Evolutionary conservation across 2,329 filamentous ascomycete genomes (phyloP), one percentile per base, ranked within the genome.

Genomic region (Penicillium sp.): DNA sequence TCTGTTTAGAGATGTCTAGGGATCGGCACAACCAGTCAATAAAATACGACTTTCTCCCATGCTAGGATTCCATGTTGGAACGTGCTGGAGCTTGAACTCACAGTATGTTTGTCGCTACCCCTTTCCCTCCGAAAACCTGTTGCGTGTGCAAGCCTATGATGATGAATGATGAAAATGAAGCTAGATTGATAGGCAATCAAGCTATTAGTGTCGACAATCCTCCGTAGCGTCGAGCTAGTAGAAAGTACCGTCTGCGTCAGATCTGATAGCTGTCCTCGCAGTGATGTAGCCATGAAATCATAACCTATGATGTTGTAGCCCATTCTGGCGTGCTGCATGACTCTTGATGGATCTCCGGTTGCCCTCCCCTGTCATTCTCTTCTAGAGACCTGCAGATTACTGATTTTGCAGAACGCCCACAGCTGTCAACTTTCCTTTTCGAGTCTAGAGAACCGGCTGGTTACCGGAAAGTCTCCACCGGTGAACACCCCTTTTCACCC

Each of bases 361-460:
- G n/a, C 11, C n/a, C n/a, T 5, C 29, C 16, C 31, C 31, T 11
- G 31, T 34, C 31, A 34, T 5, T 10, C 31, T 34, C 24, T 27
- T 27, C 26, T 18, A 34, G 31, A 34, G 31, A 34, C 31, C 6
- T 29, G 13, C 28, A 29, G 28, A 27, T 27, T 43, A 18, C 47
- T 47, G n/a, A 29, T 51, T 53, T 43, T 46, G 49, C 52, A 29
- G 47, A 45, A 31, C 46, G 52, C 44, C 40, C 50, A 54, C 53
- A 63, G 58, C 62, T 64, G 61, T 64, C 61, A 66, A 56, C 44
- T 56, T 60, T 47, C 61, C 54, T 24, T 26, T 60, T 59, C 51
- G 29, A 56, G 60, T 44, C 47, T 58, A 57, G 50, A 56, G 56
- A 55, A 64, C 62, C 61, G 63, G 54, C 54, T 54, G 58, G 59